Evolutionary conservation across 257 asterid genomes (phyloP), one percentile per base, ranked within the genome.

Genomic region (Salvia hispanica): DNA sequence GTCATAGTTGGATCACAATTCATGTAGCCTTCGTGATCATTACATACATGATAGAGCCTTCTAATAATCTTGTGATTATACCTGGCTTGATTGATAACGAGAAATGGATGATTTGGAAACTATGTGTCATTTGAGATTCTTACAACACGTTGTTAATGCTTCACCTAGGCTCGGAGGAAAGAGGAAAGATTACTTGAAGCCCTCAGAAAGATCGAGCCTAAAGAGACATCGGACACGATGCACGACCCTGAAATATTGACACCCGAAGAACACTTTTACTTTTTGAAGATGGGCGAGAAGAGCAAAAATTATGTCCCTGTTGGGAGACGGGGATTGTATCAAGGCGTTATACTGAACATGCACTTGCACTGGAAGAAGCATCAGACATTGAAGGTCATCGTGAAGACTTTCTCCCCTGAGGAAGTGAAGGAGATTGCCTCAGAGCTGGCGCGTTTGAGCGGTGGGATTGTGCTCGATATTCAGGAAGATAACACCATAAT

Each of bases 361-460:
- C 99, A 94, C 77, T 79, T 94, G 88, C 99, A 94, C 37, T 94
- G 99, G 99, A 94, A 94, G 79, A 94, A 88, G 74, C 99, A 94
- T 79, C 96, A 88, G 74, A 94, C 97, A 7, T 84, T 94, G 70
- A 78, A 94, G 80, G 96, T 88, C 53, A 74, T 85, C 39, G 97
- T 94, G 76, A 94, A 88, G 86, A 94, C 97, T 37, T 94, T 94
- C 78, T 52, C 96, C 3, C 95, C 91, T 0, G 95, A 87, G 21
- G 99, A 94, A 76, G 97, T 94, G 75, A 87, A 76, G 81, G 96
- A 84, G 51, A 91, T 94, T 55, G 97, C 99, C 58, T 80, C 77
- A 2, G 96, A 91, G 82, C 83, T 94, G 15, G 99, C 99, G 21
- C 82, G 91, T 72, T 77, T 91, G 79, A 94, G 93, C 47, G 99